These are phyloP conservation scores for Grosmannia penicillata DNA, from an alignment of 2,329 filamentous ascomycete genomes.

Conservation along the genomic window DNA sequence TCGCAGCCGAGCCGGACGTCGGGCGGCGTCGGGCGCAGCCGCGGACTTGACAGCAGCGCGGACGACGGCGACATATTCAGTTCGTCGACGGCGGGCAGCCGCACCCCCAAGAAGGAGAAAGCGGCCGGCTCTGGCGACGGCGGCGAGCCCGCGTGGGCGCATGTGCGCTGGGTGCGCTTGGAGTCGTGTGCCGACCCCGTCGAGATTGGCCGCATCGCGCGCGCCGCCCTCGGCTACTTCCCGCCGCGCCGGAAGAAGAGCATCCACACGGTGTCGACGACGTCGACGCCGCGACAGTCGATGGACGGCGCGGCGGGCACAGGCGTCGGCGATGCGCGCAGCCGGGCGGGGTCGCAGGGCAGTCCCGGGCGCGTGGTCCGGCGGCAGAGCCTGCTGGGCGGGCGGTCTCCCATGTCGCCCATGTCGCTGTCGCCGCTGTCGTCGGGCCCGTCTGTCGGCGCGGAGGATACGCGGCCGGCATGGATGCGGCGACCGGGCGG, in stretches of 20 bases:
- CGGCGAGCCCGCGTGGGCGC: slow-evolving; percentile 60
- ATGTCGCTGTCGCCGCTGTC: slow-evolving; percentile 18
- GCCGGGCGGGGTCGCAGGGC: slow-evolving; percentile 14
- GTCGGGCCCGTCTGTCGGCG: background rate
- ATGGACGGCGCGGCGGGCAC: slow-evolving; percentile 27
- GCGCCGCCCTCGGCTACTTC: slow-evolving; percentile 76
- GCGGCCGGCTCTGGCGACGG: slow-evolving; percentile 15
- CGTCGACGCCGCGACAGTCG: slow-evolving; percentile 54
- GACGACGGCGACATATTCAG: slow-evolving; percentile 12
- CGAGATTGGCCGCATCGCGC: slow-evolving; percentile 73
- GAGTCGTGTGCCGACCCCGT: slow-evolving; percentile 55
- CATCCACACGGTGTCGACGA: slow-evolving; percentile 41
- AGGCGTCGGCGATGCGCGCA: no score
- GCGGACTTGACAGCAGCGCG: no score
- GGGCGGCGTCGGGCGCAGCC: no score
- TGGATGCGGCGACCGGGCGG: slow-evolving; percentile 77
- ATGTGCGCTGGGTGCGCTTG: slow-evolving; percentile 79
- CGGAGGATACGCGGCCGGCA: slow-evolving; percentile 26
- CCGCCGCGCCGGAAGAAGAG: slow-evolving; percentile 84
- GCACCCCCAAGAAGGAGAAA: background rate
- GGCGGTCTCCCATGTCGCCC: slow-evolving; percentile 17
- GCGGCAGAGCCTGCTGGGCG: slow-evolving; percentile 27
- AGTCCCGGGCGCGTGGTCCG: slow-evolving; percentile 22
- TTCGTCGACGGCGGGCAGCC: slow-evolving; percentile 9
- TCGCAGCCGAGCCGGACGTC: no score